Percentiles rank a stretch among this genome's conserved stretches.
These are phyloP conservation scores for Dictyophora rubrovolvata DNA, from an alignment of 768 basidiomycete genomes.

Conservation along the genomic window DNA sequence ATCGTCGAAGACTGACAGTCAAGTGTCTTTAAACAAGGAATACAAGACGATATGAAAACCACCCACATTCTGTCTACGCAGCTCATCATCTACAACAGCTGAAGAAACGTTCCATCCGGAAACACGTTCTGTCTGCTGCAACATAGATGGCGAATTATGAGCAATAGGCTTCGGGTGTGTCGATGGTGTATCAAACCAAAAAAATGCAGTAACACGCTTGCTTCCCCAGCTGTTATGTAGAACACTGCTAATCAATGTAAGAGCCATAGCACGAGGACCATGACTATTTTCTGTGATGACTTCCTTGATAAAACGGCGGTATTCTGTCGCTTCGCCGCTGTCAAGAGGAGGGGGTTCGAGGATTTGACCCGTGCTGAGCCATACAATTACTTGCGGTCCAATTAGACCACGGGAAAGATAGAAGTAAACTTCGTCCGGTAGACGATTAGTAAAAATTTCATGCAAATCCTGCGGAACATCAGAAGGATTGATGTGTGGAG, in stretches of 20 bases:
- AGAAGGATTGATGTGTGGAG: slow-evolving; percentile 60
- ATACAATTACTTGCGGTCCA: slow-evolving; percentile 84
- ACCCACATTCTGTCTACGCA: slow-evolving; percentile 92
- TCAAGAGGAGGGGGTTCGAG: slow-evolving; percentile 83
- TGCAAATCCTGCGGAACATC: slow-evolving; percentile 89
- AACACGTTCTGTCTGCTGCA: slow-evolving; percentile 80
- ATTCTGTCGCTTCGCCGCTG: slow-evolving; percentile 92
- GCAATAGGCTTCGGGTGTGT: slow-evolving; percentile 46
- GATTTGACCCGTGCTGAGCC: slow-evolving; percentile 83
- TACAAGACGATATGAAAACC: slow-evolving; percentile 16
- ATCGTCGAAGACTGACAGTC: slow-evolving; percentile 81
- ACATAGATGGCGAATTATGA: slow-evolving; percentile 72
- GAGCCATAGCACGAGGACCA: slow-evolving; percentile 81
- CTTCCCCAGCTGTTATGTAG: slow-evolving; percentile 73
- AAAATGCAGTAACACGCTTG: slow-evolving; percentile 58
- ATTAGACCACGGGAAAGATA: slow-evolving; percentile 90
- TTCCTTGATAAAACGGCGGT: slow-evolving; percentile 90
- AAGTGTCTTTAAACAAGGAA: slow-evolving; percentile 11
- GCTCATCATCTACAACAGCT: slow-evolving; percentile 80
- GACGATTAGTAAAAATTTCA: slow-evolving; percentile 87
- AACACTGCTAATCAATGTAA: slow-evolving; percentile 80
- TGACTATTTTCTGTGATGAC: slow-evolving; percentile 93
- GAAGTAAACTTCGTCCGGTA: slow-evolving; percentile 95
- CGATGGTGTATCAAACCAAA: slow-evolving; percentile 56
- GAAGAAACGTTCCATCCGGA: slow-evolving; percentile 85